Evolutionary conservation across 768 basidiomycete genomes (phyloP).

Genomic region (Tulasnella sp.): DNA sequence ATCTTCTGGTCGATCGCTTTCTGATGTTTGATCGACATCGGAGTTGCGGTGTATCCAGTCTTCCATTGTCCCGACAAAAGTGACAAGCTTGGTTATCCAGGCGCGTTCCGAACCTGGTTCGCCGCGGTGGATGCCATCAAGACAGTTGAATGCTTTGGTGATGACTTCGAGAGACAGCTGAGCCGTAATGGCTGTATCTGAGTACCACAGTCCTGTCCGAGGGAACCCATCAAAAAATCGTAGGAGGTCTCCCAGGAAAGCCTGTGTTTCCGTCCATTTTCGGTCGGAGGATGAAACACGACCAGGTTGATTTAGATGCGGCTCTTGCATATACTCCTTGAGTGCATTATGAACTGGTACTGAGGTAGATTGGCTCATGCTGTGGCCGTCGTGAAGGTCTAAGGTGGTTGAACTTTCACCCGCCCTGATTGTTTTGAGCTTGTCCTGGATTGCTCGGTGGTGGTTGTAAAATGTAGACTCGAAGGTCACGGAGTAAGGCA

Average conservation of each 20-base stretch:
- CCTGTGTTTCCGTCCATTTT: background rate
- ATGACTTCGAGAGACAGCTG: conserved; percentile 6
- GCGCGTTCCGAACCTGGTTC: background rate
- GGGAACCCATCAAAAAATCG: background rate
- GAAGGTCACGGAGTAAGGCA: background rate
- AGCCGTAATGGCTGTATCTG: background rate
- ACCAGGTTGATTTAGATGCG: background rate
- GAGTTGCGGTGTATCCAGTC: background rate
- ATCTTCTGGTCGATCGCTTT: background rate
- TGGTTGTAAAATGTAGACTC: background rate
- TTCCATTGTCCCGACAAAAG: conserved; percentile 7
- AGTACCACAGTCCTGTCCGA: background rate
- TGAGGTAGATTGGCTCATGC: background rate
- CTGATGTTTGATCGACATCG: background rate
- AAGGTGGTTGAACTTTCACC: background rate
- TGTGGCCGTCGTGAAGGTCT: background rate
- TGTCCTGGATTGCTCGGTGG: background rate
- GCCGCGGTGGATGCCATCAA: background rate
- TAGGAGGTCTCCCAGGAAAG: background rate
- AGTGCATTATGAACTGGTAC: background rate
- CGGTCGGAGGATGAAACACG: background rate
- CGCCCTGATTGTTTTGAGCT: background rate
- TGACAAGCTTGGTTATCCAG: background rate
- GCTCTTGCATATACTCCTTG: background rate
- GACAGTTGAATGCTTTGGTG: background rate